Evolutionary conservation across 1,284 basidiomycete genomes (phyloP).

Genomic region (Rhizoctonia solani): DNA sequence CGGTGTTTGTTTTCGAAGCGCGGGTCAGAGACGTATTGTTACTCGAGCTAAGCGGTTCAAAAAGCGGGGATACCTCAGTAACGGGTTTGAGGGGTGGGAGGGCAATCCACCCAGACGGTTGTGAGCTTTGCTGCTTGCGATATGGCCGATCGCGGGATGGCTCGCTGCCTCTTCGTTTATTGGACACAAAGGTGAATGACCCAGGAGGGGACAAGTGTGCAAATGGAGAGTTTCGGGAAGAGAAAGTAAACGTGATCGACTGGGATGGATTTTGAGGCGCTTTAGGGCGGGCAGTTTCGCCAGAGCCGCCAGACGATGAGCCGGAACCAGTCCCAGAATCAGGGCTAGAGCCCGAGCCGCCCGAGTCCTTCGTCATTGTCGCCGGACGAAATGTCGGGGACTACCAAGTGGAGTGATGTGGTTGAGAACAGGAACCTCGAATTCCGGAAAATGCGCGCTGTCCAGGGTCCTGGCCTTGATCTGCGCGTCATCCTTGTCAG

Average conservation of each 20-base stretch:
- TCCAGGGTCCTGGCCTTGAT: constrained; percentile 1
- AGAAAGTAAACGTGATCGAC: constrained; percentile 24
- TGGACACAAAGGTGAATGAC: neutral
- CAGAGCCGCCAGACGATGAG: constrained; percentile 13
- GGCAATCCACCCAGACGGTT: constrained; percentile 13
- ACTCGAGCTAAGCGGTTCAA: neutral
- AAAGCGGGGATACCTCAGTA: constrained; percentile 3
- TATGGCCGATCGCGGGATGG: neutral
- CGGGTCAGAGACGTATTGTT: no score
- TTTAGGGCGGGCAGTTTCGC: constrained; percentile 12
- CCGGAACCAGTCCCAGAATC: constrained; percentile 13
- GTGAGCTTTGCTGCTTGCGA: constrained; percentile 1
- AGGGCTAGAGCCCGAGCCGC: constrained; percentile 14
- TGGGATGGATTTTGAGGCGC: neutral
- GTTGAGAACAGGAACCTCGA: neutral
- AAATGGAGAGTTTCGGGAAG: constrained; percentile 26
- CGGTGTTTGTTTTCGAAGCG: neutral
- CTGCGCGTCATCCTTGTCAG: neutral
- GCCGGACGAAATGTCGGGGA: neutral
- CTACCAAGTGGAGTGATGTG: constrained; percentile 6
- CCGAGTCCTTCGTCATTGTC: constrained; percentile 1
- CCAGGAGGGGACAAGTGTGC: constrained; percentile 18
- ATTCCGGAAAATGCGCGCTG: neutral
- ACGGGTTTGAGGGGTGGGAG: constrained; percentile 4
- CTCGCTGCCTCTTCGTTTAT: neutral